These are phyloP conservation scores for Penicillium capsulatum DNA, from an alignment of 2,329 filamentous ascomycete genomes.

Conservation along the genomic window DNA sequence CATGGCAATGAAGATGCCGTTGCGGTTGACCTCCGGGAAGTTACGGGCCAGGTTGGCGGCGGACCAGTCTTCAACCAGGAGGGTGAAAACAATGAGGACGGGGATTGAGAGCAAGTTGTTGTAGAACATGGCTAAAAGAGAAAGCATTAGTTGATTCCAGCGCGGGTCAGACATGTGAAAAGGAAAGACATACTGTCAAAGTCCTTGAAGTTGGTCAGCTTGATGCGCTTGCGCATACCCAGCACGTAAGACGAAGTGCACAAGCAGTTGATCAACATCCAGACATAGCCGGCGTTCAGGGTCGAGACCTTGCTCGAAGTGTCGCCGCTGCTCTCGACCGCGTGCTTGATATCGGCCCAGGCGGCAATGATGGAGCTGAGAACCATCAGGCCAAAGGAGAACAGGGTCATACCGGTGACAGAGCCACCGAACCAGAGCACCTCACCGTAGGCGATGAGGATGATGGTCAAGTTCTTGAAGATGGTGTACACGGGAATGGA, in stretches of 20 bases:
- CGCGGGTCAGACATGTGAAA: no score
- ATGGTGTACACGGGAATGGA: constrained; percentile 99
- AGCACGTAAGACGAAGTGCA: constrained; percentile 87
- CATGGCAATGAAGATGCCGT: constrained; percentile 79
- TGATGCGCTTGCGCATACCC: constrained; percentile 96
- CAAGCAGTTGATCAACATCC: constrained; percentile 97
- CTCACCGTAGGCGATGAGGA: constrained; percentile 96
- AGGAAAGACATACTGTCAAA: constrained; percentile 77
- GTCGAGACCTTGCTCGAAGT: constrained; percentile 76
- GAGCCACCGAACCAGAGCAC: constrained; percentile 96
- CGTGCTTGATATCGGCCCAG: constrained; percentile 93
- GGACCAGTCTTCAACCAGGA: constrained; percentile 91
- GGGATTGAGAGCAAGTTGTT: constrained; percentile 98
- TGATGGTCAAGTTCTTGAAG: constrained; percentile 99
- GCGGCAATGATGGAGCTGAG: constrained; percentile 89
- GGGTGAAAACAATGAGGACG: constrained; percentile 74
- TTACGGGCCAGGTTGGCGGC: constrained; percentile 75
- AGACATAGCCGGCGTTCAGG: constrained; percentile 89
- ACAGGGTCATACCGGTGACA: constrained; percentile 78
- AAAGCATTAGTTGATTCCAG: constrained; percentile 21
- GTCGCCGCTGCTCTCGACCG: constrained; percentile 63
- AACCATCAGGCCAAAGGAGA: constrained; percentile 96
- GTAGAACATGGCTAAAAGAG: constrained; percentile 88
- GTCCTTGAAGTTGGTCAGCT: constrained; percentile 99
- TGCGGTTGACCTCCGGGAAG: constrained; percentile 79